Evolutionary conservation across 306 rosid species (phyloP), one percentile per base, ranked within the genome.

Genomic region (Casuarina glauca): DNA sequence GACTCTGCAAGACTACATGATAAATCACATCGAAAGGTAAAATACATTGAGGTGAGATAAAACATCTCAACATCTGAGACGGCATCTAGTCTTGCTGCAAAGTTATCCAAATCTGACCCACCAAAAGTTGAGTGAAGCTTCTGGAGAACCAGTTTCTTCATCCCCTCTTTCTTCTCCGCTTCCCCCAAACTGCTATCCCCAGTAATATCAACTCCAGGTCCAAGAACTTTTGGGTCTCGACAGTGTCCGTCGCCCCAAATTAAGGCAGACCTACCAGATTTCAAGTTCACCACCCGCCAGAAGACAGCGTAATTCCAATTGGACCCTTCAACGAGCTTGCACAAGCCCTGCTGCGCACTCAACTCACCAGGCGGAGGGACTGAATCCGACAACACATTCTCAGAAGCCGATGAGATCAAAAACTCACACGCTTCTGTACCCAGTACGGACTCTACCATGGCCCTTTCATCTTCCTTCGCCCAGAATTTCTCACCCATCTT

Each of bases 231-330:
- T 3, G 82, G 52, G 74, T 91, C 92, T 53, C 77, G 62, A 15
- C 88, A 91, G 62, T 87, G 84, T 36, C 98, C 98, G 70, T 89
- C 98, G 0, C 93, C 97, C 92, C 95, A 93, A 54, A 81, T 78
- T 80, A 96, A 80, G 70, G 91, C 87, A 80, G 85, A 86, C 9
- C 89, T 90, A 35, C 98, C 97, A 5, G 97, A 91, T 77, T 93
- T 96, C 88, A 83, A 82, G 69, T 82, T 86, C 13, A 80, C 92
- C 73, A 84, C 89, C 82, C 83, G 93, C 98, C 98, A 95, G 80
- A 89, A 92, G 77, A 95, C 74, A 16, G 87, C 93, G 11, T 95
- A 95, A 20, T 87, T 87, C 96, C 97, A 95, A 84, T 78, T 82
- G 19, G 97, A 89, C 35, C 80, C 88, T 68, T 90, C 87, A 64